These are phyloP conservation scores for Lyophyllum semitale DNA, from an alignment of 768 basidiomycete genomes.

Conservation along the genomic window DNA sequence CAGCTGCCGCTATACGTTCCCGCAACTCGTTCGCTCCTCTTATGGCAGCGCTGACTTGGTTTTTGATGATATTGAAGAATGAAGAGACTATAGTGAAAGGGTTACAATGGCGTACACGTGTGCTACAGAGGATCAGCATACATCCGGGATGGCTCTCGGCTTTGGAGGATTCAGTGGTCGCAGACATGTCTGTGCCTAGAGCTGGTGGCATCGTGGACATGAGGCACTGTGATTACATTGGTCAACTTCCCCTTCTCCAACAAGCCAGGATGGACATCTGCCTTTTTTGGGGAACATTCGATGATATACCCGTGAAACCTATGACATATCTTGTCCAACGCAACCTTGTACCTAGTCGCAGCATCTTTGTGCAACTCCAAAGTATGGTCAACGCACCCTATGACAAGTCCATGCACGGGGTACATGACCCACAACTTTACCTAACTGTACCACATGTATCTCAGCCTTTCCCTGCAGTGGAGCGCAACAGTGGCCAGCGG, in stretches of 20 bases:
- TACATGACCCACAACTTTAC: background rate
- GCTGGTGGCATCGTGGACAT: slow-evolving; percentile 14
- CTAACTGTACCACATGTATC: background rate
- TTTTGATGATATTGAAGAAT: background rate
- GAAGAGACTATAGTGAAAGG: background rate
- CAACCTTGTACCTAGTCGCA: background rate
- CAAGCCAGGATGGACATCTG: background rate
- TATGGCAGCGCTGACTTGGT: slow-evolving; percentile 11
- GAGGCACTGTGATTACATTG: background rate
- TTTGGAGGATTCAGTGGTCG: slow-evolving; percentile 10
- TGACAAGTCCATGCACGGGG: background rate
- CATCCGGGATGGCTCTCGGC: slow-evolving; percentile 12
- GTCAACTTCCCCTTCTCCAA: background rate
- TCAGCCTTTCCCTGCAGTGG: background rate
- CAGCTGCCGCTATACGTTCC: background rate
- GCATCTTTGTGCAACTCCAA: background rate
- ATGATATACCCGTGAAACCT: background rate
- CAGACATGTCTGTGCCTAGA: background rate
- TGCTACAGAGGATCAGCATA: background rate
- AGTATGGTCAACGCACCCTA: background rate
- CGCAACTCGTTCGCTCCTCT: slow-evolving; percentile 15
- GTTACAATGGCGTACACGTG: slow-evolving; percentile 8
- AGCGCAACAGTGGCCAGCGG: background rate
- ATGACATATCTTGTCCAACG: background rate
- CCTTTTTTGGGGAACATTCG: background rate